phyloP scores from a whole-genome alignment of 441 rosid species.

The Erodium moschatum region DNA sequence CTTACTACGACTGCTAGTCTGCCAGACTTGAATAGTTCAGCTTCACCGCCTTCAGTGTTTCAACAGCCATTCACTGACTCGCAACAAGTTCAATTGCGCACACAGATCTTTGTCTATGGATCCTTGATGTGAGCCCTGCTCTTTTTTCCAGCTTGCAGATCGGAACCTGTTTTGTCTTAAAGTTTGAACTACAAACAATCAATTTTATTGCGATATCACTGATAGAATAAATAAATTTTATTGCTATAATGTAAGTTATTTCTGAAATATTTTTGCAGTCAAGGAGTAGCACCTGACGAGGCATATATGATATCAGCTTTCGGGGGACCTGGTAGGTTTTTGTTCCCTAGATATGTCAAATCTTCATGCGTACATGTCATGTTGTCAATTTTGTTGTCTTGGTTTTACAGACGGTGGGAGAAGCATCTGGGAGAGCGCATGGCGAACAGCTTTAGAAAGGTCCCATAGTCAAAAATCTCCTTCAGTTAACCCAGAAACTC shows the following conservation, averaged over 20 bases:
- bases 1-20: slow-evolving; percentile 45
- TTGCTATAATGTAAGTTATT: background rate
- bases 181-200: background rate
- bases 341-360: slow-evolving; percentile 12
- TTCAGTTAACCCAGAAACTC: slow-evolving; percentile 51
- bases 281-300: slow-evolving; percentile 89
- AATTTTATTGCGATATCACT: background rate
- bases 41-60: slow-evolving; percentile 45
- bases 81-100: slow-evolving; percentile 98
- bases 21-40: slow-evolving; percentile 65
- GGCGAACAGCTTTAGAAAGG: slow-evolving; percentile 66
- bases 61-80: slow-evolving; percentile 90
- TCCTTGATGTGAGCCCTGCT: slow-evolving; percentile 66
- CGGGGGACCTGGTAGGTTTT: slow-evolving; percentile 74
- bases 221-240: background rate
- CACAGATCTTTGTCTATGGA: slow-evolving; percentile 98
- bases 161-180: background rate
- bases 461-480: slow-evolving; percentile 45
- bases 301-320: slow-evolving; percentile 91
- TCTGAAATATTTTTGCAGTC: slow-evolving; percentile 46
- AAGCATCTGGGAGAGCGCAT: slow-evolving; percentile 76
- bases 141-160: background rate
- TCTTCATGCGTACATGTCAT: slow-evolving; percentile 6
- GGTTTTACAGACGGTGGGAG: slow-evolving; percentile 61
- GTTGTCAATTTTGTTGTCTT: slow-evolving; percentile 21